A percentile compares a stretch with the other conserved stretches of the same genome.
These are phyloP conservation scores for Macroventuria anomochaeta DNA, from an alignment of 2,329 filamentous ascomycete genomes.

Conservation along the genomic window DNA sequence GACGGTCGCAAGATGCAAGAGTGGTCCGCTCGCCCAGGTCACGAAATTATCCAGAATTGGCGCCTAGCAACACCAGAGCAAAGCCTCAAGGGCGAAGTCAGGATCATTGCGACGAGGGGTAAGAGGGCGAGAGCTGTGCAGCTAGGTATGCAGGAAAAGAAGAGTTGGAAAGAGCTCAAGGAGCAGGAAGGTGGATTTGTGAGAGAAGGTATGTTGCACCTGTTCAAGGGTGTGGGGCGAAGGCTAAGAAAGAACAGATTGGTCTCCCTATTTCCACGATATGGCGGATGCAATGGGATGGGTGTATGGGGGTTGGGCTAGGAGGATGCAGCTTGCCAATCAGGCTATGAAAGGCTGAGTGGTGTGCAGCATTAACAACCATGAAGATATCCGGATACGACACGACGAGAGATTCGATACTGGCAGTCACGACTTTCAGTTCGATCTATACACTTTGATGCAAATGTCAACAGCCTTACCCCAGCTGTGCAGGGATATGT, in stretches of 20 bases:
- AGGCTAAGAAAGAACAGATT: slow-evolving; percentile 29
- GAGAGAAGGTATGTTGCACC: slow-evolving; percentile 32
- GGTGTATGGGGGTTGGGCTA: slow-evolving; percentile 45
- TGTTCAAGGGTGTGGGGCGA: background rate
- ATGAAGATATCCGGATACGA: too few relatives aligned
- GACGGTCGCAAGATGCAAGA: slow-evolving; percentile 30
- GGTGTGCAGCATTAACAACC: background rate
- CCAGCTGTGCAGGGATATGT: too few relatives aligned
- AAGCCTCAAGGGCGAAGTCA: slow-evolving; percentile 41
- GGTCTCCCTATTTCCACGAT: slow-evolving; percentile 44
- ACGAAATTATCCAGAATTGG: slow-evolving; percentile 39
- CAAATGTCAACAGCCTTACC: too few relatives aligned
- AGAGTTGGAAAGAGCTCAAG: slow-evolving; percentile 43
- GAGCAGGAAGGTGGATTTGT: slow-evolving; percentile 32
- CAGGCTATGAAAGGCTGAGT: slow-evolving; percentile 21
- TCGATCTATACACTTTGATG: too few relatives aligned
- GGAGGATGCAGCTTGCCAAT: slow-evolving; percentile 41
- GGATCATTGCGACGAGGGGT: slow-evolving; percentile 40
- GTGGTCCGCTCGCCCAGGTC: slow-evolving; percentile 41
- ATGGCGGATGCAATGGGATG: slow-evolving; percentile 46
- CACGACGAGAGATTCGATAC: too few relatives aligned
- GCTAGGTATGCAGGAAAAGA: slow-evolving; percentile 35
- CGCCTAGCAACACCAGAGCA: slow-evolving; percentile 38
- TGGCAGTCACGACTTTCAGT: background rate
- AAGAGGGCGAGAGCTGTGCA: slow-evolving; percentile 34